phyloP scores from a whole-genome alignment of 352 stramenopile species.

The Phytopythium delawarense region DNA sequence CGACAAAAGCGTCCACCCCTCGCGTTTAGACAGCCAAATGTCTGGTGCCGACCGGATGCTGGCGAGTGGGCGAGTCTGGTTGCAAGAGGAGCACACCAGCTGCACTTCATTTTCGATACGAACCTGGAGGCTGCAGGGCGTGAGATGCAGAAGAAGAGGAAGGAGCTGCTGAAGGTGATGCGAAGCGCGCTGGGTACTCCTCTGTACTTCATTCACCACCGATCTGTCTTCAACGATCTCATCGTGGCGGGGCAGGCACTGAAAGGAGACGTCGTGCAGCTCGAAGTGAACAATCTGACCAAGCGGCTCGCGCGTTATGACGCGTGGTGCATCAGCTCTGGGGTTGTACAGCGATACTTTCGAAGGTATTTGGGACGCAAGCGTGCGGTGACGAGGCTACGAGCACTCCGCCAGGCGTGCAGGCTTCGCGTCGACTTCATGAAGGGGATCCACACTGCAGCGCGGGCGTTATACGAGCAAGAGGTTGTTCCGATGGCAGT shows the following conservation, averaged over 20 bases:
- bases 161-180: slow-evolving; percentile 41
- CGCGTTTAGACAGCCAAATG: slow-evolving; percentile 39
- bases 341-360: slow-evolving; percentile 59
- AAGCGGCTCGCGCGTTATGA: slow-evolving; percentile 68
- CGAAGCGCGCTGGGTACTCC: slow-evolving; percentile 51
- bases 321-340: slow-evolving; percentile 39
- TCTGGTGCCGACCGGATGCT: slow-evolving; percentile 71
- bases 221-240: slow-evolving; percentile 38
- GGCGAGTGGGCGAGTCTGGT: slow-evolving; percentile 68
- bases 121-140: slow-evolving; percentile 47
- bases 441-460: not conserved
- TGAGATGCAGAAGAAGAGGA: slow-evolving; percentile 47
- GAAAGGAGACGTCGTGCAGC: slow-evolving; percentile 64
- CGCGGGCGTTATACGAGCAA: slow-evolving; percentile 20
- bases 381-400: slow-evolving; percentile 18
- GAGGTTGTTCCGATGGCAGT: slow-evolving; percentile 17
- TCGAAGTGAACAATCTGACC: slow-evolving; percentile 54
- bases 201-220: slow-evolving; percentile 46
- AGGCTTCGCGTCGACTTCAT: slow-evolving; percentile 1
- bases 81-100: slow-evolving; percentile 52
- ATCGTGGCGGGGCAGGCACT: slow-evolving; percentile 52
- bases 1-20: slow-evolving; percentile 37
- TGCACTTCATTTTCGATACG: slow-evolving; percentile 67
- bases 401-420: slow-evolving; percentile 19
- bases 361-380: slow-evolving; percentile 36